A percentile compares a stretch with the other conserved stretches of the same genome.
Conservation (phyloP, 2,329 filamentous ascomycete species). For the Colletotrichum navitas region DNA sequence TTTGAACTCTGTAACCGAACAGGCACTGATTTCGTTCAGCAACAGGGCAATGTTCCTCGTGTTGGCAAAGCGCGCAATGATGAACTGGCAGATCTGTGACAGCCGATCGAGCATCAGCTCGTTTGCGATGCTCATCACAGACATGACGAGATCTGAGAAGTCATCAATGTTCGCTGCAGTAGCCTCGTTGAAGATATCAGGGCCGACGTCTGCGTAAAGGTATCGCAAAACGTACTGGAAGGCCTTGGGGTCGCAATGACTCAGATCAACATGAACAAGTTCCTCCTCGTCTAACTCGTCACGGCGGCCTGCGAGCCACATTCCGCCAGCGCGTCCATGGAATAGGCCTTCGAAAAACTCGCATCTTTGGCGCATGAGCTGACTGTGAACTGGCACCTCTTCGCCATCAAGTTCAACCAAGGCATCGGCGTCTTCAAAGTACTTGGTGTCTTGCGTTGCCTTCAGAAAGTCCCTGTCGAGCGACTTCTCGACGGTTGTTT, state of each 20-base stretch:
- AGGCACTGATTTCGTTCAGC: conserved; percentile 87
- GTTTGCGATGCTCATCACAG: conserved; percentile 90
- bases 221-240: conserved; percentile 85
- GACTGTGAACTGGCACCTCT: conserved; percentile 81
- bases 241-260: conserved; percentile 78
- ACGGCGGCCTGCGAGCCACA: conserved; percentile 84
- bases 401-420: conserved; percentile 82
- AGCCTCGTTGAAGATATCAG: conserved; percentile 84
- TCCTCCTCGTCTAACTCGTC: conserved; percentile 52
- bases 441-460: conserved; percentile 76
- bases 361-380: conserved; percentile 84
- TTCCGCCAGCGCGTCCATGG: conserved; percentile 85
- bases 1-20: conserved; percentile 87
- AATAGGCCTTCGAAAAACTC: conserved; percentile 95
- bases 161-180: conserved; percentile 80
- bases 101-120: conserved; percentile 95
- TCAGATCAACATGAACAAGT: conserved; percentile 80
- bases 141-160: conserved; percentile 89
- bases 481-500: conserved; percentile 73
- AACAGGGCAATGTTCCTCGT: conserved; percentile 87
- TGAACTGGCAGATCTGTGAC: conserved; percentile 87
- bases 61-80: conserved; percentile 87
- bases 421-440: conserved; percentile 85
- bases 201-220: conserved; percentile 85
- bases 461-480: conserved; percentile 77